Base-by-base conservation (phyloP, 805 yeast species). In the Monosporozyma aquatica region DNA sequence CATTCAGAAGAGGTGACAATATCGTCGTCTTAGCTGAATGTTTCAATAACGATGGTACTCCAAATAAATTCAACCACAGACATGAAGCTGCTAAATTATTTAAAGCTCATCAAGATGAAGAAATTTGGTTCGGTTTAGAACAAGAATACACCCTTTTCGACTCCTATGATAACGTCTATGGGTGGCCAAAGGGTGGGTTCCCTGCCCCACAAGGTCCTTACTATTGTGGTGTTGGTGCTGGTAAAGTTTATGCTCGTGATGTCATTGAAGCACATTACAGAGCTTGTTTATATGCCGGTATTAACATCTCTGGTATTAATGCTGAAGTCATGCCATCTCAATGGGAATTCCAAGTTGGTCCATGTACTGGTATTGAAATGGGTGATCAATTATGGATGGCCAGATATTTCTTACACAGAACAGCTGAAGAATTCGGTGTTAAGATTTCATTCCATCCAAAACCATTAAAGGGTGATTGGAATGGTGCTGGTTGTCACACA, bases 271-370 rank as follows among this genome's bases (percentile, higher is more conserved):
- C 98, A 46, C 98, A 90, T 75, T 92, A 92, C 83, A 82, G 92
- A 68, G 98, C 98, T 49, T 89, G 97, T 74, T 74, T 90, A 51
- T 82, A 85, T 65, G 82, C 97, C 51, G 97, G 97, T 62, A 67
- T 90, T 58, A 72, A 75, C 64, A 81, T 90, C 54, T 82, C 95
- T 42, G 98, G 98, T 74, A 89, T 92, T 67, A 90, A 92, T 68
- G 98, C 97, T 57, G 98, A 90, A 76, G 98, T 90, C 52, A 92
- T 90, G 97, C 98, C 98, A 47, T 87, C 97, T 47, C 98, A 90
- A 76, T 90, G 98, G 98, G 98, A 90, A 75, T 90, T 85, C 85
- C 98, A 90, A 76, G 97, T 90, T 55, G 98, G 98, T 60, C 97
- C 98, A 53, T 87, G 96, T 69, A 77, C 70, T 52, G 98, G 98